phyloP scores from a whole-genome alignment of 148 eudicot genomes.

The Polygonum maritimum region DNA sequence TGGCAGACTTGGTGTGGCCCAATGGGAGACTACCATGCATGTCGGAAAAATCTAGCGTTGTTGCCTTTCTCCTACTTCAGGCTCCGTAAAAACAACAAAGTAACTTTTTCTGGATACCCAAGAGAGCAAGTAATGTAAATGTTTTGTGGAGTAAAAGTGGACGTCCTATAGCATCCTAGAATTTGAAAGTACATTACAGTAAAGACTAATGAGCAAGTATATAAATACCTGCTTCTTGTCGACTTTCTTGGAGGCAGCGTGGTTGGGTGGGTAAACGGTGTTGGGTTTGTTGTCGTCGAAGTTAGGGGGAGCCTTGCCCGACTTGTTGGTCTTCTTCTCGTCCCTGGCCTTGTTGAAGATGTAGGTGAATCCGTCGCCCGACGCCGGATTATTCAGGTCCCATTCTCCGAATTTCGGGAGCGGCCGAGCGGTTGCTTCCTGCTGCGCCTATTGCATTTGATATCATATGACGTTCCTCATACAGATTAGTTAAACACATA shows the following conservation, averaged over 20 bases:
- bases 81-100: conserved; percentile 40
- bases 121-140: neutral
- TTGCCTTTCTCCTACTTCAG: neutral
- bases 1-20: neutral
- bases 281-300: neutral
- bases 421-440: conserved; percentile 12
- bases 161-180: neutral
- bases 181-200: neutral
- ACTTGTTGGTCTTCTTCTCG: conserved; percentile 56
- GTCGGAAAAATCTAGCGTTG: neutral
- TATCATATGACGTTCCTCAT: too few species aligned
- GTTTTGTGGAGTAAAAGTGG: too few species aligned
- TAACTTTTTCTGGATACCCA: conserved; percentile 42
- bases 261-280: neutral
- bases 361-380: conserved; percentile 38
- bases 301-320: conserved; percentile 10
- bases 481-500: neutral
- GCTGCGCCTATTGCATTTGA: neutral
- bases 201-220: neutral
- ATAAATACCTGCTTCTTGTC: conserved; percentile 12
- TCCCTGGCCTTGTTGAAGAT: conserved; percentile 69
- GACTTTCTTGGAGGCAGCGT: neutral
- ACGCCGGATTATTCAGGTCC: conserved; percentile 44
- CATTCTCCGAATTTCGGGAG: conserved; percentile 59
- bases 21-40: neutral